A percentile compares a stretch with the other conserved stretches of the same genome.
Conservation (phyloP, 2,329 filamentous ascomycete species). For the Pseudofabraea citricarpa region DNA sequence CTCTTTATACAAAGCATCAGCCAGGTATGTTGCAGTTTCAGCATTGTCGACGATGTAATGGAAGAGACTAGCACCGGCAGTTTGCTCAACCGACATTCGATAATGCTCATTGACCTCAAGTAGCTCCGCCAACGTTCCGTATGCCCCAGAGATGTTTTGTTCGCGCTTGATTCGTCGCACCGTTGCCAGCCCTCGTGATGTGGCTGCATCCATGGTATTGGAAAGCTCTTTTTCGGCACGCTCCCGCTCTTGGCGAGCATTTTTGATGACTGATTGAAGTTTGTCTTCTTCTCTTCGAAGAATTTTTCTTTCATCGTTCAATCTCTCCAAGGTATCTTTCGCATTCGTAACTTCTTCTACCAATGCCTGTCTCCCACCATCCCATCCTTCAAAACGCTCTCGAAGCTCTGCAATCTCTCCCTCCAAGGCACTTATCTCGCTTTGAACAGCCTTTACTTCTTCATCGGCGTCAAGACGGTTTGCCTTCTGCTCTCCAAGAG, state of each 20-base stretch:
- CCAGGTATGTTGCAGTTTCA: slow-evolving; percentile 75
- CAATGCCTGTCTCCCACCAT: slow-evolving; percentile 66
- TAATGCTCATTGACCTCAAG: slow-evolving; percentile 82
- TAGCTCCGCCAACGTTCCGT: slow-evolving; percentile 91
- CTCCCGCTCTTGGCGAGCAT: slow-evolving; percentile 71
- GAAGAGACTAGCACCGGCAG: slow-evolving; percentile 87
- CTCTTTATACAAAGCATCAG: slow-evolving; percentile 73
- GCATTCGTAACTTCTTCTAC: slow-evolving; percentile 71
- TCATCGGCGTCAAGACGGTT: slow-evolving; percentile 81
- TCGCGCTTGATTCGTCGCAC: slow-evolving; percentile 79
- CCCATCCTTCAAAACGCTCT: slow-evolving; percentile 72
- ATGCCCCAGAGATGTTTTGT: slow-evolving; percentile 76
- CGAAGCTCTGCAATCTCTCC: slow-evolving; percentile 66
- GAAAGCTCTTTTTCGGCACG: slow-evolving; percentile 73
- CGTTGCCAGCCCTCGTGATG: slow-evolving; percentile 79
- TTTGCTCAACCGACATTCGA: slow-evolving; percentile 85
- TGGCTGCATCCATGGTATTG: slow-evolving; percentile 85
- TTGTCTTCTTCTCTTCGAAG: slow-evolving; percentile 88
- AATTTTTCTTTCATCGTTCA: slow-evolving; percentile 82
- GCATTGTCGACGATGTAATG: slow-evolving; percentile 95
- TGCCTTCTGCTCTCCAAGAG: slow-evolving; percentile 74
- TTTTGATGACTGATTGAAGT: slow-evolving; percentile 70
- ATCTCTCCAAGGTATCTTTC: slow-evolving; percentile 70
- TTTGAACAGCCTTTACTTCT: slow-evolving; percentile 69
- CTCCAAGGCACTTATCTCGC: slow-evolving; percentile 68